Base-by-base conservation (phyloP, 169 alveolate genomes). In the Condylostoma magnum region DNA sequence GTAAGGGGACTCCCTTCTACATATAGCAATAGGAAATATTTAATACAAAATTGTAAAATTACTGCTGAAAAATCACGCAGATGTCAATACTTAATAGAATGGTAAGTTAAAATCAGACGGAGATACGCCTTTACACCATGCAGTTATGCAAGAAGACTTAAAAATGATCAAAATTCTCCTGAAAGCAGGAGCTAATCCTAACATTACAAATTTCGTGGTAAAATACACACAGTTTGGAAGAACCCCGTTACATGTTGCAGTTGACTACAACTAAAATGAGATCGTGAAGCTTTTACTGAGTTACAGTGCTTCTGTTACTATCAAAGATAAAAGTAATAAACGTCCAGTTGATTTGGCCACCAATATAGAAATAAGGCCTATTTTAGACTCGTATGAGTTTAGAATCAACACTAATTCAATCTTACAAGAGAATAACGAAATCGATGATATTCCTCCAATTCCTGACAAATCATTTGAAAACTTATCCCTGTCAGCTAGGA, bases 241-340 rank as follows among this genome's bases (percentile, higher is more conserved):
- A 63, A 69, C 83, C 31, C 78, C 87, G 18, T 60, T 80, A 5
- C 87, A 80, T 43, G 60, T 69, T 12, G 87, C 87, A 18, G 83
- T 80, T 18, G 75, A 66, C 30, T 66, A 63, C 4, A 50, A 22
- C 18, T 44, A 66, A 46, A 8, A n/a, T 8, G 75, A 66, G 18
- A 22, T 46, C n/a, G 75, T 66, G 12, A 43, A 66, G 36, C 43
- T 47, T 18, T 46, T 66, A 63, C 12, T 66, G 18, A n/a, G 2
- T 6, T 30, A 43, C 47, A 50, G 63, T 8, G 75, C 75, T 44
- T 28, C 43, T 31, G 15, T 31, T 6, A 10, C 25, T 2, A 15
- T 66, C 0, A 66, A 30, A 30, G 75, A 66, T 31, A 66, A 47
- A 43, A 43, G 48, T 46, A 63, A 63, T 3, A 66, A 66, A 66